A percentile compares a stretch with the other conserved stretches of the same genome.
Evolutionary conservation across 169 alveolate species (phyloP).

Genomic region (Plasmodium coatneyi): DNA sequence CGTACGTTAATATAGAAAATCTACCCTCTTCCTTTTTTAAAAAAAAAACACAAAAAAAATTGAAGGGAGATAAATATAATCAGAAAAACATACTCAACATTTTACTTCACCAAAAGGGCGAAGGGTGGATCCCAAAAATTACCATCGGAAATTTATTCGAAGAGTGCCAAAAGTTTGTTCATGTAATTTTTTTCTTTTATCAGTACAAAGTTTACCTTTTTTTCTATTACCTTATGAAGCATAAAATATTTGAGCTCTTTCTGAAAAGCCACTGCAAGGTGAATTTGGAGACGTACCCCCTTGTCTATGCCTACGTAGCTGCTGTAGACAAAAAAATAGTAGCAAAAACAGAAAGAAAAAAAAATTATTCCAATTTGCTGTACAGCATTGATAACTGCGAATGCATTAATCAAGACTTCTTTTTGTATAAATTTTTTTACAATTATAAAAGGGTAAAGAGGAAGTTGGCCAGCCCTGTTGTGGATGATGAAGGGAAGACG

Average conservation of each 20-base stretch:
- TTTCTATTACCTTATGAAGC: slow-evolving; percentile 52
- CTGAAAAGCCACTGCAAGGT: slow-evolving; percentile 14
- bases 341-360: slow-evolving; percentile 8
- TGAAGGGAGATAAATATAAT: slow-evolving; percentile 70
- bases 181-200: slow-evolving; percentile 57
- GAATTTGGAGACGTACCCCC: not conserved
- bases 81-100: slow-evolving; percentile 34
- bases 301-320: slow-evolving; percentile 30
- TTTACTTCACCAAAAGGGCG: slow-evolving; percentile 5
- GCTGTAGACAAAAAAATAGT: slow-evolving; percentile 30
- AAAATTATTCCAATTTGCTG: slow-evolving; percentile 53
- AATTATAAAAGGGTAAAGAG: slow-evolving; percentile 39
- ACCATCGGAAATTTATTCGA: slow-evolving; percentile 58
- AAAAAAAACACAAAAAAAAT: slow-evolving; percentile 17
- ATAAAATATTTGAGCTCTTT: slow-evolving; percentile 41
- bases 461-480: not conserved
- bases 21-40: slow-evolving; percentile 37
- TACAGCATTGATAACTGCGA: slow-evolving; percentile 53
- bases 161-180: slow-evolving; percentile 42
- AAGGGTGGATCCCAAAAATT: slow-evolving; percentile 61
- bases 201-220: slow-evolving; percentile 63
- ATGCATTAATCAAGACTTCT: slow-evolving; percentile 49
- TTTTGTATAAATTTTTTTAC: slow-evolving; percentile 62
- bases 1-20: slow-evolving; percentile 24
- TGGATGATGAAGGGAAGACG: not conserved